Percentiles rank a stretch among this genome's conserved stretches.
phyloP scores from a whole-genome alignment of 2,329 filamentous ascomycete species.

The Diplodia corticola region DNA sequence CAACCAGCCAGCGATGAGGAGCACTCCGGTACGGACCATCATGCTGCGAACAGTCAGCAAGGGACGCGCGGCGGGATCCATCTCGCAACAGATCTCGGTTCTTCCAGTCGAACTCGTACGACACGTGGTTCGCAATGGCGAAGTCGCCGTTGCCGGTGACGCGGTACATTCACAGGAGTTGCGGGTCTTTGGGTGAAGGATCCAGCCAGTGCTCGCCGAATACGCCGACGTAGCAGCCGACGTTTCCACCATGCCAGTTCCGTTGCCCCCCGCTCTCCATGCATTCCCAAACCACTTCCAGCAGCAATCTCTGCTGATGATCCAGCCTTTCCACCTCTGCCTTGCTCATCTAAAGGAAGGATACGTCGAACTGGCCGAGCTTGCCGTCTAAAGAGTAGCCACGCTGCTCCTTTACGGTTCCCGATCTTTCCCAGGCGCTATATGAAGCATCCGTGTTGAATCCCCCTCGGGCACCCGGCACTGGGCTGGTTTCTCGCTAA shows the following conservation, averaged over 20 bases:
- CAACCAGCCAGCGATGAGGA: conserved; percentile 40
- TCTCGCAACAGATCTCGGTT: no score
- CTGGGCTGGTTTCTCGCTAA: conserved; percentile 31
- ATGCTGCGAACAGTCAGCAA: conserved; percentile 21
- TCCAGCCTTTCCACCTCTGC: conserved; percentile 30
- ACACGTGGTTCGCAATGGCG: conserved; percentile 30
- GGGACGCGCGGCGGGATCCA: no score
- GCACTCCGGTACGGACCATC: conserved; percentile 42
- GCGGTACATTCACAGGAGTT: conserved; percentile 22
- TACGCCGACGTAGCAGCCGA: conserved; percentile 35
- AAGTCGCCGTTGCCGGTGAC: conserved; percentile 27
- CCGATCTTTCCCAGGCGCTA: conserved; percentile 14
- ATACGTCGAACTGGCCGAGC: conserved; percentile 34
- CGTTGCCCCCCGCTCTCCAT: conserved; percentile 39
- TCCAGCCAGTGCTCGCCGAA: conserved; percentile 30
- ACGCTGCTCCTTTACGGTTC: conserved; percentile 18
- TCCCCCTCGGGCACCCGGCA: conserved; percentile 18
- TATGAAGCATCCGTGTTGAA: conserved; percentile 24
- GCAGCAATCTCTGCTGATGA: conserved; percentile 36
- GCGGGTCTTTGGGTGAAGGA: conserved; percentile 3
- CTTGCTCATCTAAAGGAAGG: conserved; percentile 25
- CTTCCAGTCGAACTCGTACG: conserved; percentile 30
- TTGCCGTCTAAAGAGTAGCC: conserved; percentile 25
- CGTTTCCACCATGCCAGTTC: conserved; percentile 32
- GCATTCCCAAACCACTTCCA: conserved; percentile 36